Evolutionary conservation across 2,329 filamentous ascomycete species (phyloP).

Genomic region (Ramularia endophylla): DNA sequence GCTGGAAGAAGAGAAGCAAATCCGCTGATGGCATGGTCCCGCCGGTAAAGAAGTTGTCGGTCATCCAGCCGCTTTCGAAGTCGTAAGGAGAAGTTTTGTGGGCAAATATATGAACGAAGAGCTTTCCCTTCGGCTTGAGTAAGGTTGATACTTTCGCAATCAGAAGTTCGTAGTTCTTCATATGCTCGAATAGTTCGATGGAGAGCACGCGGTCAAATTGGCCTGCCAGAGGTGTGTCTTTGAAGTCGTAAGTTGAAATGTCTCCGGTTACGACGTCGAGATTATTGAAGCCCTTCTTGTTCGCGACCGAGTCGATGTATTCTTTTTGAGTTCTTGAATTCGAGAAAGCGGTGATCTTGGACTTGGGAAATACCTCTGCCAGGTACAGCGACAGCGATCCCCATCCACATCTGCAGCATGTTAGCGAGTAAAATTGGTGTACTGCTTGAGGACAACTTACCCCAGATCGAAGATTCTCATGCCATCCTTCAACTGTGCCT

Average conservation of each 20-base stretch:
- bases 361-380: slow-evolving; percentile 57
- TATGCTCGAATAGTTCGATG: slow-evolving; percentile 69
- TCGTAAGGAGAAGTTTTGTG: slow-evolving; percentile 63
- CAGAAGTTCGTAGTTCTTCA: slow-evolving; percentile 68
- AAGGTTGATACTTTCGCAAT: slow-evolving; percentile 57
- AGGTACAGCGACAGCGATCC: slow-evolving; percentile 60
- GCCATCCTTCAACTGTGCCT: slow-evolving; percentile 54
- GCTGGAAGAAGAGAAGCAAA: slow-evolving; percentile 61
- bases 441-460: slow-evolving; percentile 30
- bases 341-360: slow-evolving; percentile 60
- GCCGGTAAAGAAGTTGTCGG: slow-evolving; percentile 65
- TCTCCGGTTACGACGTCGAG: slow-evolving; percentile 61
- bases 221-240: slow-evolving; percentile 32
- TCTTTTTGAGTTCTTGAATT: slow-evolving; percentile 64
- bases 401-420: slow-evolving; percentile 56
- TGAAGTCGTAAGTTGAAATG: slow-evolving; percentile 60
- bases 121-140: slow-evolving; percentile 57
- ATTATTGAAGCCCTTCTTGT: slow-evolving; percentile 53
- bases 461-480: slow-evolving; percentile 59
- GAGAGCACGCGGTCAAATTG: slow-evolving; percentile 60
- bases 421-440: slow-evolving; percentile 3
- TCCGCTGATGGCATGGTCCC: slow-evolving; percentile 67
- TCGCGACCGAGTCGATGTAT: slow-evolving; percentile 57
- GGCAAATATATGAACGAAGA: slow-evolving; percentile 64
- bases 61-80: slow-evolving; percentile 69